Percentiles rank a stretch among this genome's conserved stretches.
These are phyloP conservation scores for Aspergillus sp. DNA, from an alignment of 2,329 filamentous ascomycete genomes.

Conservation along the genomic window DNA sequence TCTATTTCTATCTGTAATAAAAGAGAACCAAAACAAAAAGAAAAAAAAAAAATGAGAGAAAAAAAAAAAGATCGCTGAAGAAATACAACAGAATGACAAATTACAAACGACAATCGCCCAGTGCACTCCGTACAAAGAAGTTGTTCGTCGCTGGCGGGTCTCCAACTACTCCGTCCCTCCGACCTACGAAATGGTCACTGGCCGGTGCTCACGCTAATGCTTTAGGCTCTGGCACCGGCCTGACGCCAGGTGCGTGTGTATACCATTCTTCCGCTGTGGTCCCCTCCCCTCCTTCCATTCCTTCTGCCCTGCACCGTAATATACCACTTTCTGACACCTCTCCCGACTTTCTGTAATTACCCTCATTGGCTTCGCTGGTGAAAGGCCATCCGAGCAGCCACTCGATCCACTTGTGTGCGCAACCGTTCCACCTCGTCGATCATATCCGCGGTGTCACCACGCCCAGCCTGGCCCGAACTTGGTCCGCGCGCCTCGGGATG, in stretches of 20 bases:
- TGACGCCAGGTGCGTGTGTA: conserved; percentile 19
- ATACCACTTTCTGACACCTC: conserved; percentile 2
- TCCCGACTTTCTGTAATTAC: not conserved
- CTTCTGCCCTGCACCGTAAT: conserved; percentile 1
- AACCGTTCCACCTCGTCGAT: conserved; percentile 39
- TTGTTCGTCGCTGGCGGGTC: not conserved
- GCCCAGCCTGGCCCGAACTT: conserved; percentile 22
- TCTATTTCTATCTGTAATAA: not conserved
- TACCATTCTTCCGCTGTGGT: conserved; percentile 11
- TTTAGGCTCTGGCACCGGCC: conserved; percentile 14
- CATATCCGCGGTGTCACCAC: conserved; percentile 33
- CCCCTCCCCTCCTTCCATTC: not conserved
- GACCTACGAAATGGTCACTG: conserved; percentile 10
- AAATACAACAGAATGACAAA: not conserved
- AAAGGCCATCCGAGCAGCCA: conserved; percentile 30
- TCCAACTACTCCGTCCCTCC: not conserved
- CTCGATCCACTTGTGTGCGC: conserved; percentile 38
- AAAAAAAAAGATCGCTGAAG: not conserved
- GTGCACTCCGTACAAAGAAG: not conserved
- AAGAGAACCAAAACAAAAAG: not conserved
- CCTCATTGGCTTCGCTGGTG: conserved; percentile 23
- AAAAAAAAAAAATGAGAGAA: not conserved
- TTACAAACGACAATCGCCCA: not conserved
- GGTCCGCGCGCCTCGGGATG: conserved; percentile 28
- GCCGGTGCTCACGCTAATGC: conserved; percentile 18